These are phyloP conservation scores for Sphagnum contortum DNA, from an alignment of 225 moss, liverwort and hornwort genomes.

Conservation along the genomic window DNA sequence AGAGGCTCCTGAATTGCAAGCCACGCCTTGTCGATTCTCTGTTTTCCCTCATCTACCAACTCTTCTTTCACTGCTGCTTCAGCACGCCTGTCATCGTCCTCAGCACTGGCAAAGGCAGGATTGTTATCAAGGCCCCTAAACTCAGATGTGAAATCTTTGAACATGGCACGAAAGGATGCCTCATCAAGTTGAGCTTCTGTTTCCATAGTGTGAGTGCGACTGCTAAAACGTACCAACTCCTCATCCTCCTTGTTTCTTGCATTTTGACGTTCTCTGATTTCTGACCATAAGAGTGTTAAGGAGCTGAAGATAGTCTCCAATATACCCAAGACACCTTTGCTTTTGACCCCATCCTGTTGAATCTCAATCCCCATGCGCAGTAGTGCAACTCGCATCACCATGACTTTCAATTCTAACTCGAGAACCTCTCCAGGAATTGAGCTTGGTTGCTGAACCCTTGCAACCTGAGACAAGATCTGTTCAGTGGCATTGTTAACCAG, in stretches of 20 bases:
- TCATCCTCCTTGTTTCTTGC: slow-evolving; percentile 13
- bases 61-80: slow-evolving; percentile 47
- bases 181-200: slow-evolving; percentile 68
- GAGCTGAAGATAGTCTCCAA: slow-evolving; percentile 23
- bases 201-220: slow-evolving; percentile 66
- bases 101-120: slow-evolving; percentile 41
- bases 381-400: slow-evolving; percentile 68
- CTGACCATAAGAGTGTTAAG: slow-evolving; percentile 30
- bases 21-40: slow-evolving; percentile 61
- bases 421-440: slow-evolving; percentile 39
- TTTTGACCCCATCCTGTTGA: slow-evolving; percentile 39
- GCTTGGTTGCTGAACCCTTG: slow-evolving; percentile 17
- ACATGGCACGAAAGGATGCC: slow-evolving; percentile 65
- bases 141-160: slow-evolving; percentile 58
- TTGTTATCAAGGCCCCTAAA: slow-evolving; percentile 51
- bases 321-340: slow-evolving; percentile 37
- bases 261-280: slow-evolving; percentile 22
- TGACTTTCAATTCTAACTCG: slow-evolving; percentile 67
- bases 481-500: slow-evolving; percentile 30
- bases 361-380: slow-evolving; percentile 62
- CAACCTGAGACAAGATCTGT: slow-evolving; percentile 30
- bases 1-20: slow-evolving; percentile 62
- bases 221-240: slow-evolving; percentile 22
- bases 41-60: slow-evolving; percentile 33
- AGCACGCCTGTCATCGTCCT: slow-evolving; percentile 57